Base-by-base conservation (phyloP, 441 rosid genomes). In the Hura crepitans region DNA sequence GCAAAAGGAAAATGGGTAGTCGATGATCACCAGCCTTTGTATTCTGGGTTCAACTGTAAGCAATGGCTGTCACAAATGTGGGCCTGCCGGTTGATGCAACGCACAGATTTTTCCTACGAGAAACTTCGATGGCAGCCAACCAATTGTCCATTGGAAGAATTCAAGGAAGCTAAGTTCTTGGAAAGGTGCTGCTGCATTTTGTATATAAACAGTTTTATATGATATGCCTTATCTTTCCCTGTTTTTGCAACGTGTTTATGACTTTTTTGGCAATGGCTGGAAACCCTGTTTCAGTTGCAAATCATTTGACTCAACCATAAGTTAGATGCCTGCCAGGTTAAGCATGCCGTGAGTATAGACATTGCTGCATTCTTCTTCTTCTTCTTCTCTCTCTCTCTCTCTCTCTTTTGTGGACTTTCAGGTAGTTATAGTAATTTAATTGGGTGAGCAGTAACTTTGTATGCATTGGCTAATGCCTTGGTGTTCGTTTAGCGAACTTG, bases 1-100 rank as follows among this genome's bases (percentile, higher is more conserved):
- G 90, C 93, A 17, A 89, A 88, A 75, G 98, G 97, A 70, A 91
- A 89, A 81, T 94, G 98, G 97, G 87, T 91, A 50, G 78, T 89
- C 66, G 99, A 94, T 79, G 82, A 84, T 45, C 73, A 59, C 22
- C 81, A 81, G 66, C 91, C 94, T 70, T 64, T 89, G 69, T 94
- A 94, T 79, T 92, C 97, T 4, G 99, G 99, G 69, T 81, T 78
- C 69, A 78, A 66, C 27, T 94, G 97, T 79, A 94, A 94, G 79
- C 90, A 82, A 61, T 92, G 99, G 99, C 86, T 92, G 72, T 88
- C 97, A 49, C 71, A 68, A 31, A 91, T 90, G 97, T 94, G 98
- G 96, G 92, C 97, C 27, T 94, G 97, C 77, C 86, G 89, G 71
- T 75, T 87, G 85, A 93, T 87, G 84, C 97, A 89, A 74, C 91